Base-by-base conservation (phyloP, 345 rosid genomes). In the Salix suchowensis region DNA sequence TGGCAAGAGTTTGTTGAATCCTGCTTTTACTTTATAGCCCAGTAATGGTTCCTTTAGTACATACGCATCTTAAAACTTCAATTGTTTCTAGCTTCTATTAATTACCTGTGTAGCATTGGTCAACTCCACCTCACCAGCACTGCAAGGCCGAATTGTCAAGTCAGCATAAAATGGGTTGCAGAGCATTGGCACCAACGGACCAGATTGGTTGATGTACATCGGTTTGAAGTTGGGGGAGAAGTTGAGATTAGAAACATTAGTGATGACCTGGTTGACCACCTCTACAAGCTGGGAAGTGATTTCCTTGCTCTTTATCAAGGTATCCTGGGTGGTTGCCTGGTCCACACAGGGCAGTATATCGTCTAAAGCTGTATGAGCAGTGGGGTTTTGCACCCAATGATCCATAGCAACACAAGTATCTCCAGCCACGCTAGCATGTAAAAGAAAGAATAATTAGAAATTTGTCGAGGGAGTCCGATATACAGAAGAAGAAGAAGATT, bases 381-480 rank as follows among this genome's bases (percentile, higher is more conserved):
- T 62, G 0, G 99, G 98, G 78, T 86, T 86, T 78, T 93, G 91
- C 60, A 90, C 90, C 96, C 97, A 96, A 78, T 93, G 91, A 46
- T 85, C 81, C 92, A 93, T 91, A 3, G 99, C 98, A 23, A 86
- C 90, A 76, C 99, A 96, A 19, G 97, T 91, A 77, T 96, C 99
- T 78, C 81, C 90, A 15, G 98, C 85, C 79, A 86, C 98, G 82
- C 98, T 96, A 68, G 75, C 55, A 70, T 40, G 74, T 67, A n/a
- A 50, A 70, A 70, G 62, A 44, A 71, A 39, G 1, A 50, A 72
- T 1, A 60, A 8, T 84, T 46, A 74, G 73, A 70, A 72, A 2
- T 36, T 48, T 1, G 12, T 8, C 18, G 18, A 42, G 34, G 14
- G 18, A 2, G 36, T 26, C 6, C 5, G 5, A 37, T 18, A 16